Conservation (phyloP, 2,329 filamentous ascomycete species). For the Penicillium hesseltinei region DNA sequence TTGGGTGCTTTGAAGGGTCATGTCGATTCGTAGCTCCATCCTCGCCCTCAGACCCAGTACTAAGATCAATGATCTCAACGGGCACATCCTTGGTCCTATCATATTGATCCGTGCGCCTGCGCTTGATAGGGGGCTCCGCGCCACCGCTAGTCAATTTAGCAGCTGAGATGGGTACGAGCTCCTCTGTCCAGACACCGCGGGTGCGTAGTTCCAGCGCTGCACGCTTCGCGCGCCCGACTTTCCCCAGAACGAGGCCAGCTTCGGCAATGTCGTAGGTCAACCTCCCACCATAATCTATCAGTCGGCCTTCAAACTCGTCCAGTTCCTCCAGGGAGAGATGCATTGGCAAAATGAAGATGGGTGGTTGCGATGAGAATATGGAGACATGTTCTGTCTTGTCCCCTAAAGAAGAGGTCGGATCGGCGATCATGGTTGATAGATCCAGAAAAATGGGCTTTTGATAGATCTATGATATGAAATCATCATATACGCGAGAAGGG, state of each 20-base stretch:
- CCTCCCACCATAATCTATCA: constrained; percentile 54
- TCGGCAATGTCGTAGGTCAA: constrained; percentile 71
- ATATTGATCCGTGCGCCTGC: constrained; percentile 15
- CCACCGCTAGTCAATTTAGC: not conserved
- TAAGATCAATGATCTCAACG: constrained; percentile 29
- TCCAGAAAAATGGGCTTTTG: not conserved
- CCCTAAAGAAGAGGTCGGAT: not conserved
- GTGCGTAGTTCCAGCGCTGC: constrained; percentile 75
- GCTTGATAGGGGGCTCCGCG: constrained; percentile 27
- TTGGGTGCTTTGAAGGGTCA: constrained; percentile 9
- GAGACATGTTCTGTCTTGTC: constrained; percentile 1
- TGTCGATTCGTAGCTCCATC: constrained; percentile 19
- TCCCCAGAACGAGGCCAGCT: constrained; percentile 72
- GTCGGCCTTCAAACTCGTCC: constrained; percentile 61
- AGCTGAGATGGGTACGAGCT: constrained; percentile 16
- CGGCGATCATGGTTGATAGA: not conserved
- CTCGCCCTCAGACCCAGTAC: constrained; percentile 33
- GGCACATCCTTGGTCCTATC: not conserved
- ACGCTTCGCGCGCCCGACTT: constrained; percentile 65
- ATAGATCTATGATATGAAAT: not conserved
- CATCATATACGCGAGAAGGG: not conserved
- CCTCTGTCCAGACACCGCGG: constrained; percentile 56
- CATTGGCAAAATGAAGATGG: constrained; percentile 70
- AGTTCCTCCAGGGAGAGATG: constrained; percentile 65
- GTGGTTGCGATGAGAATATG: constrained; percentile 50